Conservation (phyloP, 1,139 yeast species). For the Debaryomyces singareniensis region DNA sequence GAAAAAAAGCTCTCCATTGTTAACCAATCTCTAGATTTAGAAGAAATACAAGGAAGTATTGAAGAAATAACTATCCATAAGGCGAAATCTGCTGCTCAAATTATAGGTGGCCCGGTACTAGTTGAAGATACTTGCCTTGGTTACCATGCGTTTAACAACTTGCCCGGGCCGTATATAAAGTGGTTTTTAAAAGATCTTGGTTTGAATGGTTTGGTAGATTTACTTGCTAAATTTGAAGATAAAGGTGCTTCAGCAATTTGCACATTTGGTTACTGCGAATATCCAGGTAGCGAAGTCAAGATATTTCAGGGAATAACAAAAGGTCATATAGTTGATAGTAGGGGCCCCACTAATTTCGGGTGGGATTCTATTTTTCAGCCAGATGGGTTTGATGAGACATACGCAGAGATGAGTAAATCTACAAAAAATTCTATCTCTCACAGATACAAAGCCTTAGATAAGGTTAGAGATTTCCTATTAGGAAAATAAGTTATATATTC, state of each 20-base stretch:
- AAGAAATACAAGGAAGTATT: conserved; percentile 86
- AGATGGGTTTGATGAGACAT: conserved; percentile 59
- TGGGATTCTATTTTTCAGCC: conserved; percentile 95
- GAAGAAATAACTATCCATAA: conserved; percentile 79
- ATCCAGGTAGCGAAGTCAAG: conserved; percentile 64
- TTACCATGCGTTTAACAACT: conserved; percentile 66
- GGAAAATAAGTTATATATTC: conserved; percentile 9
- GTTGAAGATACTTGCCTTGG: conserved; percentile 95
- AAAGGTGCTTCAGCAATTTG: conserved; percentile 86
- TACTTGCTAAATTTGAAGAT: conserved; percentile 76
- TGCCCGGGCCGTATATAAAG: conserved; percentile 90
- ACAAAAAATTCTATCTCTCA: conserved; percentile 81
- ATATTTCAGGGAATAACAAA: conserved; percentile 81
- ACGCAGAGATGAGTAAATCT: conserved; percentile 83
- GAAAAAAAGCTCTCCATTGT: conserved; percentile 45
- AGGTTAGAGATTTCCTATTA: conserved; percentile 55
- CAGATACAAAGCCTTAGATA: conserved; percentile 73
- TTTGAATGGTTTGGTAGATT: conserved; percentile 62
- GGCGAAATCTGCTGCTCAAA: conserved; percentile 67
- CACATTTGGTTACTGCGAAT: conserved; percentile 86
- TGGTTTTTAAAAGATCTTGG: conserved; percentile 83
- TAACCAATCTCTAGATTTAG: conserved; percentile 68
- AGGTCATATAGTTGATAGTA: conserved; percentile 70
- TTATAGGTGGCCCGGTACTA: conserved; percentile 65
- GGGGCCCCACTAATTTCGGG: conserved; percentile 82